Evolutionary conservation across 441 rosid species (phyloP).

Genomic region (Populus hybrid): DNA sequence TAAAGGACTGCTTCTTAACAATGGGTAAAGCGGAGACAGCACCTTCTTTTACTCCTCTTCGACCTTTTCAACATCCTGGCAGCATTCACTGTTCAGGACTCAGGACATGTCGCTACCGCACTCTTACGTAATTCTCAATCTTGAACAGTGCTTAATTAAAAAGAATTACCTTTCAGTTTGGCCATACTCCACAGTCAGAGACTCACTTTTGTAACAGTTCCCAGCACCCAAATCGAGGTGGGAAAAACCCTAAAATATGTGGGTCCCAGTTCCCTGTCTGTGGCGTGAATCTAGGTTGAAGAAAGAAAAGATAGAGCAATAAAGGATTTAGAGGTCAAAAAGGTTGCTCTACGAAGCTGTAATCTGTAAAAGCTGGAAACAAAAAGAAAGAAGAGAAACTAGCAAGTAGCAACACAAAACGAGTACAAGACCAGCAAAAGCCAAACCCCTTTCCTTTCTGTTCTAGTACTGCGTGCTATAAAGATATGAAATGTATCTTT

Average conservation of each 20-base stretch:
- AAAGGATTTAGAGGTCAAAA: not conserved
- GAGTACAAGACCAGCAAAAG: not conserved
- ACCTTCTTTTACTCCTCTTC: not conserved
- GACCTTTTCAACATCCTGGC: not conserved
- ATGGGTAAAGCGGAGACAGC: not conserved
- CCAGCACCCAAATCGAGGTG: conserved; percentile 9
- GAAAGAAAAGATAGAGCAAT: not conserved
- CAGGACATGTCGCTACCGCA: not conserved
- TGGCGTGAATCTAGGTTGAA: conserved; percentile 15
- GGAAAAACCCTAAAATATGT: not conserved
- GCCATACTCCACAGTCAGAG: conserved; percentile 4
- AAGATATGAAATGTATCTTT: conserved; percentile 25
- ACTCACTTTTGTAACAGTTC: conserved; percentile 24
- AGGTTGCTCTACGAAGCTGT: not conserved
- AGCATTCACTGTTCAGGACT: not conserved
- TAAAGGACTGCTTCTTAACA: not conserved
- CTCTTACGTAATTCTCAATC: not conserved
- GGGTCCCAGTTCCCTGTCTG: conserved; percentile 17
- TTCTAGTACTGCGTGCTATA: not conserved
- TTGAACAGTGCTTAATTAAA: not conserved
- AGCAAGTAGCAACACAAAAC: not conserved
- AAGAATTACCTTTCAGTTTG: not conserved
- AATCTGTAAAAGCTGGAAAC: conserved; percentile 11
- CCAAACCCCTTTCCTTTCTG: not conserved
- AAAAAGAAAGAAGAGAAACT: not conserved